A percentile compares a stretch with the other conserved stretches of the same genome.
These are phyloP conservation scores for Aspergillus caelatus DNA, from an alignment of 2,329 filamentous ascomycete species.

Conservation along the genomic window DNA sequence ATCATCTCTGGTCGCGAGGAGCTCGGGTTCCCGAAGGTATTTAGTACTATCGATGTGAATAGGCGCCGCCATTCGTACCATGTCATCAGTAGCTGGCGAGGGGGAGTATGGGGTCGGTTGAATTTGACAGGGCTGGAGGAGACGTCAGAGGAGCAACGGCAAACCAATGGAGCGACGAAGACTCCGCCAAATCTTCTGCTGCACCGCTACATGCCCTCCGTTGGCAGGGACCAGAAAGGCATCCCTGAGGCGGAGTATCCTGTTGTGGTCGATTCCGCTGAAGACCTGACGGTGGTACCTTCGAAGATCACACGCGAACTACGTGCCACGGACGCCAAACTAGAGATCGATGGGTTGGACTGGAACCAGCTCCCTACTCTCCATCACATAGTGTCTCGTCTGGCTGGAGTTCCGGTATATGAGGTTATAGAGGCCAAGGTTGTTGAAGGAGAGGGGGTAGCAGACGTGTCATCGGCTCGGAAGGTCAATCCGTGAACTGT, in stretches of 20 bases:
- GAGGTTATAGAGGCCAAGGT: conserved; percentile 59
- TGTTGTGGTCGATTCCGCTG: conserved; percentile 39
- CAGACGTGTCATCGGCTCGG: conserved; percentile 32
- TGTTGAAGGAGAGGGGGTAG: conserved; percentile 57
- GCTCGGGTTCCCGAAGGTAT: conserved; percentile 64
- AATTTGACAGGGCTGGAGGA: conserved; percentile 36
- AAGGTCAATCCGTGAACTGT: not conserved
- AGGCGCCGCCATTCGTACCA: conserved; percentile 39
- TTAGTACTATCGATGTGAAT: conserved; percentile 53
- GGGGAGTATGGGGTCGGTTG: conserved; percentile 46
- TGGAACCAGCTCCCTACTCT: conserved; percentile 62
- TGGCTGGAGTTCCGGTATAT: conserved; percentile 61
- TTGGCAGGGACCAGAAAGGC: conserved; percentile 51
- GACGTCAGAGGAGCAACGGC: conserved; percentile 24
- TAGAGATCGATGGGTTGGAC: conserved; percentile 54
- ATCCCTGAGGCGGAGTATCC: conserved; percentile 60
- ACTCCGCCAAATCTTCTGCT: conserved; percentile 52
- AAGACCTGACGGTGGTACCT: conserved; percentile 36
- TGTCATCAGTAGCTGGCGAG: conserved; percentile 48
- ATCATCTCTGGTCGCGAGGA: conserved; percentile 64
- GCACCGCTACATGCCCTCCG: conserved; percentile 61
- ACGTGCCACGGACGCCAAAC: conserved; percentile 42
- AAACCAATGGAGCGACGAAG: conserved; percentile 35
- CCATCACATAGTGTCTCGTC: conserved; percentile 57
- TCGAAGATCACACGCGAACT: conserved; percentile 27